Conservation (phyloP, 345 rosid species). For the Populus deltoides region DNA sequence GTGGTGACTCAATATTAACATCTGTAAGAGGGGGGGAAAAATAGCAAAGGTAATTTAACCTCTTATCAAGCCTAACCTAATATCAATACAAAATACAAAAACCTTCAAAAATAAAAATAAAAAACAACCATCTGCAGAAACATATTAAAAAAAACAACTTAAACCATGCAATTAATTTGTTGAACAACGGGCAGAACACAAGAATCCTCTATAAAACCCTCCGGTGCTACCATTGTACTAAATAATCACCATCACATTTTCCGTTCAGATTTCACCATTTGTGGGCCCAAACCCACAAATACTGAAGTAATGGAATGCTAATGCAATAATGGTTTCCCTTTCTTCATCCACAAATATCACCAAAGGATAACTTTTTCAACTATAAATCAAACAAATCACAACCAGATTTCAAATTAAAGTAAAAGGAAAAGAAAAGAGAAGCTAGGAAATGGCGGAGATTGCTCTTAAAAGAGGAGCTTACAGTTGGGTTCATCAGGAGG, state of each 20-base stretch:
- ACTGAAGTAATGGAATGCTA: too few relatives aligned
- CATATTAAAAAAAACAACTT: neutral
- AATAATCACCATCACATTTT: too few relatives aligned
- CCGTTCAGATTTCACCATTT: too few relatives aligned
- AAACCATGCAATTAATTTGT: neutral
- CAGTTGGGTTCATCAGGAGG: constrained; percentile 67
- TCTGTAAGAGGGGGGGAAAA: constrained; percentile 13
- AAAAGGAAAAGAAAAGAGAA: neutral
- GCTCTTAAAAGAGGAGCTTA: constrained; percentile 11
- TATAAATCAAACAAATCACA: neutral
- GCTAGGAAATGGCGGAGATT: too few relatives aligned
- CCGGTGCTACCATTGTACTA: neutral
- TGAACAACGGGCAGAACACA: neutral
- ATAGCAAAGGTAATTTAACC: too few relatives aligned
- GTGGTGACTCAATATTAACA: constrained; percentile 83
- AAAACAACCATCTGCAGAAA: neutral
- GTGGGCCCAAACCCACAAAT: too few relatives aligned
- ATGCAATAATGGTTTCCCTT: too few relatives aligned
- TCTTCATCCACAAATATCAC: too few relatives aligned
- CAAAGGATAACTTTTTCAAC: neutral
- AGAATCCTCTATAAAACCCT: neutral
- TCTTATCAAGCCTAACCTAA: neutral
- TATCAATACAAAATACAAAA: neutral
- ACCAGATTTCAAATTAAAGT: neutral
- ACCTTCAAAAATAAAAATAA: neutral